phyloP scores from a whole-genome alignment of 169 alveolate species.

The Eimeria sp. region DNA sequence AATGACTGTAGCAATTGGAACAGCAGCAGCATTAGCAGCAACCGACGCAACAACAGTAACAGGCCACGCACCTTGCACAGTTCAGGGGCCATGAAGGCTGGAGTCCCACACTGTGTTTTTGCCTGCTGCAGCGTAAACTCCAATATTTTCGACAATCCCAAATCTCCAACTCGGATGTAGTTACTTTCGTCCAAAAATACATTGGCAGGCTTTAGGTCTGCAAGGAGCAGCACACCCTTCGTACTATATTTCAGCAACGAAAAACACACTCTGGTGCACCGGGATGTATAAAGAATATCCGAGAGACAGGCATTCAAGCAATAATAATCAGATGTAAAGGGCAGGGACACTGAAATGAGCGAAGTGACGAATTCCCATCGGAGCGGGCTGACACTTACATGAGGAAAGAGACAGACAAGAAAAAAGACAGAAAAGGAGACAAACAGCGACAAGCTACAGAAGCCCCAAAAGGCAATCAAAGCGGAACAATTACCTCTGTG shows the following conservation, averaged over 20 bases:
- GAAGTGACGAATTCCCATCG: not conserved
- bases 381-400: not conserved
- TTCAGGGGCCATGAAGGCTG: conserved; percentile 99
- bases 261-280: too few relatives aligned
- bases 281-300: too few relatives aligned
- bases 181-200: conserved; percentile 94
- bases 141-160: conserved; percentile 97
- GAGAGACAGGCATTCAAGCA: not conserved
- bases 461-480: not conserved
- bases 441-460: not conserved
- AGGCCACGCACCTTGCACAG: conserved; percentile 90
- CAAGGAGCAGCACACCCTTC: too few relatives aligned
- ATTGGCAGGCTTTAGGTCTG: conserved; percentile 94
- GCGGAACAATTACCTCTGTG: conserved; percentile 91
- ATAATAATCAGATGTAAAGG: not conserved
- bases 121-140: conserved; percentile 97
- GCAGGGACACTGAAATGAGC: not conserved
- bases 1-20: not conserved
- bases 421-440: not conserved
- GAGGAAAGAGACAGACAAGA: not conserved
- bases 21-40: conserved; percentile 7
- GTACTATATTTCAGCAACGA: too few relatives aligned
- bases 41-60: not conserved
- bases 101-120: conserved; percentile 99
- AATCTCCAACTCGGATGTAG: conserved; percentile 95